These are phyloP conservation scores for Blepharisma undulans DNA, from an alignment of 169 alveolate species.

Conservation along the genomic window DNA sequence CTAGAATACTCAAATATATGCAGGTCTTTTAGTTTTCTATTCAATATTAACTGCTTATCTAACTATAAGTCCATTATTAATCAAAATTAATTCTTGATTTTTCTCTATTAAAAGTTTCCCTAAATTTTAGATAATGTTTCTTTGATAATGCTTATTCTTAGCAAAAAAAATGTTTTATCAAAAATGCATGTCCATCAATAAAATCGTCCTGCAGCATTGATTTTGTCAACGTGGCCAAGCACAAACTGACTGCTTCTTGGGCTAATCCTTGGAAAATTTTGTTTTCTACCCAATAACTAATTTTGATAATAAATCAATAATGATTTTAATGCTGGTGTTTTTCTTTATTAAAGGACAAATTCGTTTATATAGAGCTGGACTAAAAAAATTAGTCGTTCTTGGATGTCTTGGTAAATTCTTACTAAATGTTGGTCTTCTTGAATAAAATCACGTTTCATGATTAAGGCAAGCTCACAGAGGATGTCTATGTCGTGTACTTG, in stretches of 20 bases:
- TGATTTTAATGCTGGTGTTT: background rate
- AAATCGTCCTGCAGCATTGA: slow-evolving; percentile 5
- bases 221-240: background rate
- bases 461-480: background rate
- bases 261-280: background rate
- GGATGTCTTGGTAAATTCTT: slow-evolving; percentile 10
- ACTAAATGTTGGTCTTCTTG: background rate
- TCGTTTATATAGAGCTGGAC: background rate
- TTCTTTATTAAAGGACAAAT: background rate
- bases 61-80: too few relatives aligned
- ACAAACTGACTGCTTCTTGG: background rate
- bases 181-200: slow-evolving; percentile 12
- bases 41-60: too few relatives aligned
- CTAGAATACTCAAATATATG: too few relatives aligned
- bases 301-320: background rate
- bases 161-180: background rate
- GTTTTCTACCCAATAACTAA: background rate
- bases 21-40: too few relatives aligned
- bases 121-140: background rate
- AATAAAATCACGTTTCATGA: background rate
- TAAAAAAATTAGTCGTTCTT: slow-evolving; percentile 12
- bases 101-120: background rate
- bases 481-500: background rate
- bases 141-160: background rate
- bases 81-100: too few relatives aligned